Percentiles rank a stretch among this genome's conserved stretches.
These are phyloP conservation scores for Globisporangium splendens DNA, from an alignment of 352 stramenopile species.

Conservation along the genomic window DNA sequence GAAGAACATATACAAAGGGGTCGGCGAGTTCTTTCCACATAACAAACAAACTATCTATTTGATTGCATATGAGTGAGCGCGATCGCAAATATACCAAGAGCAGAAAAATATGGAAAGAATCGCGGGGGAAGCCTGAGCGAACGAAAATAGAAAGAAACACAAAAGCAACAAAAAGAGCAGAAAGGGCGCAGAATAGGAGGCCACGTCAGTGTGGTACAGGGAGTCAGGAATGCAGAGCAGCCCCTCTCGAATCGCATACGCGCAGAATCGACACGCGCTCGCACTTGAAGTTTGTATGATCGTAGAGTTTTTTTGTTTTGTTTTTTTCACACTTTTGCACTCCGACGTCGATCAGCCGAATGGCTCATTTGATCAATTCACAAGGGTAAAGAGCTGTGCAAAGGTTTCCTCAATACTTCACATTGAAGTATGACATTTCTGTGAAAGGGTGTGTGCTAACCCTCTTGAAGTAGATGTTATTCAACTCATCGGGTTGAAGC, in stretches of 20 bases:
- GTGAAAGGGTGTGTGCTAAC: no score
- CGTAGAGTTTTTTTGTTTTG: no score
- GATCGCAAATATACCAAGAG: background rate
- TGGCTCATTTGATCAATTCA: no score
- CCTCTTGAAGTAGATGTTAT: no score
- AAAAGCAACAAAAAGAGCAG: background rate
- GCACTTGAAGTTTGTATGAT: conserved; percentile 8
- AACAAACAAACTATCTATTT: background rate
- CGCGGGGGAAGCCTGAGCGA: background rate
- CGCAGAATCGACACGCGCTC: conserved; percentile 10
- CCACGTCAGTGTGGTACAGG: conserved; percentile 1
- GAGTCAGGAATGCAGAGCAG: conserved; percentile 6
- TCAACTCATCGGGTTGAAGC: no score
- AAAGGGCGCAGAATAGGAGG: background rate
- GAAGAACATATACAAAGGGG: background rate
- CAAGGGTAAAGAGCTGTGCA: no score
- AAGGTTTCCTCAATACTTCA: no score
- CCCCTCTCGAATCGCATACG: background rate
- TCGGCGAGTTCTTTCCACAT: conserved; percentile 8
- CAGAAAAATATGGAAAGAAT: conserved; percentile 1
- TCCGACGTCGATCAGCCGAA: no score
- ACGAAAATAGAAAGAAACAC: background rate
- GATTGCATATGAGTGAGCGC: background rate
- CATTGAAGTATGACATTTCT: no score
- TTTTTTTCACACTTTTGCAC: background rate